Percentiles rank a stretch among this genome's conserved stretches.
phyloP scores from a whole-genome alignment of 2,329 filamentous ascomycete species.

The Cercospora janseana region DNA sequence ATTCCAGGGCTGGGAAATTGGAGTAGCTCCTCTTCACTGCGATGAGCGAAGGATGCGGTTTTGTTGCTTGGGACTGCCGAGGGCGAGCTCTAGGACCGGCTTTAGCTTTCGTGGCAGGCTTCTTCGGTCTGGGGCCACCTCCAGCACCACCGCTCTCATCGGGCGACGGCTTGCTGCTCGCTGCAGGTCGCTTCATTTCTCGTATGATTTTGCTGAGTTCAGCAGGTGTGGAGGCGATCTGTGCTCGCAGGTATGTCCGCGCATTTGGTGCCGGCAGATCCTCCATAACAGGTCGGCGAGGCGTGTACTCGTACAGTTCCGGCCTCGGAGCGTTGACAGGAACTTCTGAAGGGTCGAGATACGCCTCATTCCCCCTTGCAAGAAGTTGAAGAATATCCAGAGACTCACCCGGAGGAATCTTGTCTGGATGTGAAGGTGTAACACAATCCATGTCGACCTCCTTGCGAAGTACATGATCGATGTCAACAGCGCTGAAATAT shows the following conservation, averaged over 20 bases:
- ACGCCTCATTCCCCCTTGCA: slow-evolving; percentile 65
- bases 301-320: slow-evolving; percentile 64
- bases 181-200: slow-evolving; percentile 18
- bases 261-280: slow-evolving; percentile 46
- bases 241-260: slow-evolving; percentile 69
- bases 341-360: slow-evolving; percentile 63
- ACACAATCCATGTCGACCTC: slow-evolving; percentile 98
- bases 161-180: slow-evolving; percentile 6
- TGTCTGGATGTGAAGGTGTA: slow-evolving; percentile 76
- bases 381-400: slow-evolving; percentile 80
- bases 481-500: slow-evolving; percentile 92
- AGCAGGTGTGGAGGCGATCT: slow-evolving; percentile 71
- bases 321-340: slow-evolving; percentile 60
- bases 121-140: not conserved
- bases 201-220: slow-evolving; percentile 56
- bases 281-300: slow-evolving; percentile 77
- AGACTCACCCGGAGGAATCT: slow-evolving; percentile 81
- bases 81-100: slow-evolving; percentile 7
- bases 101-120: slow-evolving; percentile 7
- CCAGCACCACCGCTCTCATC: slow-evolving; percentile 11
- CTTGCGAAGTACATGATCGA: slow-evolving; percentile 93
- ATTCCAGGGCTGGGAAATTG: not conserved
- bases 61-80: slow-evolving; percentile 6
- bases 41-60: slow-evolving; percentile 1
- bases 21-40: slow-evolving; percentile 11